Evolutionary conservation across 2,329 filamentous ascomycete genomes (phyloP).

Genomic region (Aspergillus pseudonomiae): DNA sequence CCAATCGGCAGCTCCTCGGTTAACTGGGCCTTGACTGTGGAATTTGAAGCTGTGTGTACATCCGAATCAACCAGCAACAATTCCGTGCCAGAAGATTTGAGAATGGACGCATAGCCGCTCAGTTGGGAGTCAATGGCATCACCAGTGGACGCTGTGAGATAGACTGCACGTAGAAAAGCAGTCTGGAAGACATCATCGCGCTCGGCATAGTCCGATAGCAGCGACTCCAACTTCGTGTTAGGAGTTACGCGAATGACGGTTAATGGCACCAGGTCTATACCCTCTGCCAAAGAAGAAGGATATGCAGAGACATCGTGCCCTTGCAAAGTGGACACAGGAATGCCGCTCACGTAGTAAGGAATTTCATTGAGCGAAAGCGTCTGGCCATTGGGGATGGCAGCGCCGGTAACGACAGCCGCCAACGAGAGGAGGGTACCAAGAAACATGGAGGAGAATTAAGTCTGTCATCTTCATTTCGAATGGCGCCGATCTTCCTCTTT

Average conservation of each 20-base stretch:
- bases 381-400: conserved; percentile 9
- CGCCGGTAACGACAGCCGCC: conserved; percentile 1
- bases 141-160: conserved; percentile 7
- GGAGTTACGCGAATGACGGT: conserved; percentile 20
- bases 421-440: conserved; percentile 3
- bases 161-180: conserved; percentile 15
- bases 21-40: background rate
- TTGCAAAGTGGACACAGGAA: conserved; percentile 18
- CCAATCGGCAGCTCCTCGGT: conserved; percentile 43
- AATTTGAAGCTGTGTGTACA: background rate
- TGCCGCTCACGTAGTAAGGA: conserved; percentile 32
- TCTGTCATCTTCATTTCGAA: background rate
- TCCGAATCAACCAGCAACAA: conserved; percentile 7
- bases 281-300: background rate
- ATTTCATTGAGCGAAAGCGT: conserved; percentile 29
- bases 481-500: background rate
- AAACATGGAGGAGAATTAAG: background rate
- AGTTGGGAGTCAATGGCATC: background rate
- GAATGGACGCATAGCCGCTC: background rate
- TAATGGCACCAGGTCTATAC: conserved; percentile 19
- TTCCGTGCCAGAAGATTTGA: conserved; percentile 3
- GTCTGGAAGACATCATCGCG: conserved; percentile 23
- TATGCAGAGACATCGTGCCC: conserved; percentile 3
- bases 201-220: conserved; percentile 15
- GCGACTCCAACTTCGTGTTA: conserved; percentile 1